Evolutionary conservation across 352 stramenopile genomes (phyloP).

Genomic region (Pythium sukuiense): DNA sequence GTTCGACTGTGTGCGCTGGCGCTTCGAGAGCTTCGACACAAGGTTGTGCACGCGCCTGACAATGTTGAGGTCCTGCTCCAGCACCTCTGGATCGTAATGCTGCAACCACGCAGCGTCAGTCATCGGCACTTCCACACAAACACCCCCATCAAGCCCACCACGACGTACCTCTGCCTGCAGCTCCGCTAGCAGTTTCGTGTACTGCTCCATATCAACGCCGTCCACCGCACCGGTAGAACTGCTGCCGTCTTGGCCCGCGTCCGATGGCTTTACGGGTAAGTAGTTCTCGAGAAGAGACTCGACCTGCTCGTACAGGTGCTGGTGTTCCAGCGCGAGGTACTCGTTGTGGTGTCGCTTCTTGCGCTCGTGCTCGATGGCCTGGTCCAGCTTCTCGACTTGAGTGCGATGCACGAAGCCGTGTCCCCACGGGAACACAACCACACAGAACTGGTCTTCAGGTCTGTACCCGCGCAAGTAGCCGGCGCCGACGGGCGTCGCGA

Average conservation of each 20-base stretch:
- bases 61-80: constrained; percentile 58
- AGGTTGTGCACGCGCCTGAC: constrained; percentile 60
- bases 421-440: constrained; percentile 72
- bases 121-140: background rate
- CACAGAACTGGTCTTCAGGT: constrained; percentile 56
- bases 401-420: constrained; percentile 67
- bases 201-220: constrained; percentile 38
- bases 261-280: constrained; percentile 14
- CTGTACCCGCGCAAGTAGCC: constrained; percentile 67
- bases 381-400: constrained; percentile 39
- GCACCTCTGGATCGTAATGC: constrained; percentile 46
- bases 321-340: constrained; percentile 55
- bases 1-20: constrained; percentile 28
- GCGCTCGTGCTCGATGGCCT: constrained; percentile 28
- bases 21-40: constrained; percentile 38
- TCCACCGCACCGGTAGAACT: background rate
- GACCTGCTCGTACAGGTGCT: constrained; percentile 72
- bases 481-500: constrained; percentile 57
- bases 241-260: constrained; percentile 16
- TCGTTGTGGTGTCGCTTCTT: constrained; percentile 27
- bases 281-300: constrained; percentile 57
- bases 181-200: constrained; percentile 45
- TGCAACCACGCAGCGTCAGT: constrained; percentile 22
- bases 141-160: background rate
- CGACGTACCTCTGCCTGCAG: constrained; percentile 49